Percentiles rank a stretch among this genome's conserved stretches.
phyloP scores from a whole-genome alignment of 2,329 filamentous ascomycete species.

The Fusarium secorum region DNA sequence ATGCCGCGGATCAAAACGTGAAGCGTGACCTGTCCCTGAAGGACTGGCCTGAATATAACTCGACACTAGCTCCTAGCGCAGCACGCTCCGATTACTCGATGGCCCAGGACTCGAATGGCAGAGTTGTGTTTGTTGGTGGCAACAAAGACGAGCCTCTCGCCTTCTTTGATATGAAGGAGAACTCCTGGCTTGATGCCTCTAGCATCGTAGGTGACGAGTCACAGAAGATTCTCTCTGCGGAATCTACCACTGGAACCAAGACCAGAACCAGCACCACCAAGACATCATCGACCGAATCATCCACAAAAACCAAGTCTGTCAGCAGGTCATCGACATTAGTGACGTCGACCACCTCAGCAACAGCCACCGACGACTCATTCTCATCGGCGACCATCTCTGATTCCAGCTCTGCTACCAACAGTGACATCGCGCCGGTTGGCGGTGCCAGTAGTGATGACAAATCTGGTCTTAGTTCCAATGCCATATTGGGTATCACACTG shows the following conservation, averaged over 20 bases:
- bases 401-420: constrained; percentile 38
- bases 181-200: constrained; percentile 80
- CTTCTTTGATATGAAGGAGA: constrained; percentile 79
- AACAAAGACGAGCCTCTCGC: constrained; percentile 70
- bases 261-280: constrained; percentile 28
- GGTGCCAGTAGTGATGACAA: constrained; percentile 39
- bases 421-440: constrained; percentile 39
- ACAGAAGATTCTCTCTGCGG: constrained; percentile 49
- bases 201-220: constrained; percentile 63
- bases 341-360: constrained; percentile 35
- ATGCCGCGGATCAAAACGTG: constrained; percentile 52
- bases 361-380: constrained; percentile 29
- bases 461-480: constrained; percentile 52
- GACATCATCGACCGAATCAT: constrained; percentile 35
- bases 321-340: constrained; percentile 40
- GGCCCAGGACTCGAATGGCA: constrained; percentile 70
- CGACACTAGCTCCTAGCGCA: constrained; percentile 69
- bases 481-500: constrained; percentile 81
- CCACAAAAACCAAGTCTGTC: constrained; percentile 41
- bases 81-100: constrained; percentile 72
- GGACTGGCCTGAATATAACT: constrained; percentile 83
- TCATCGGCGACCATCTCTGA: constrained; percentile 40
- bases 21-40: constrained; percentile 60
- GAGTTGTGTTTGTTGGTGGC: constrained; percentile 83
- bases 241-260: constrained; percentile 11